Conservation (phyloP, 2,329 filamentous ascomycete species). For the Aureobasidium lini region DNA sequence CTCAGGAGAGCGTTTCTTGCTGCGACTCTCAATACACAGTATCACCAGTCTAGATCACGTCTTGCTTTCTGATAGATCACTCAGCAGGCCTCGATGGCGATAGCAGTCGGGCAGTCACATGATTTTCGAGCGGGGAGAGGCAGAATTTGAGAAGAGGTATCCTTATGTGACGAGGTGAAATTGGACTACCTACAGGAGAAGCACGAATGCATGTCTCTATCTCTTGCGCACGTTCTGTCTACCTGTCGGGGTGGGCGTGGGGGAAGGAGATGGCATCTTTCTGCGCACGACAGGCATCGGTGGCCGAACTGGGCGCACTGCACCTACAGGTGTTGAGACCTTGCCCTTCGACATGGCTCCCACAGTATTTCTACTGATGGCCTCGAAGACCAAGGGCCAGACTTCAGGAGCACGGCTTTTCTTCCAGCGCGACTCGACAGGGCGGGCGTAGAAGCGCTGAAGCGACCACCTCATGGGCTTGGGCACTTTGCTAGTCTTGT, state of each 20-base stretch:
- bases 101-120: too few relatives aligned
- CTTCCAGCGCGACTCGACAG: not conserved
- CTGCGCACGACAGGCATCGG: not conserved
- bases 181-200: not conserved
- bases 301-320: not conserved
- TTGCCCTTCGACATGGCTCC: not conserved
- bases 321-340: not conserved
- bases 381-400: slow-evolving; percentile 6
- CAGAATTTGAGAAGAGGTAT: not conserved
- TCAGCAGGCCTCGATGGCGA: too few relatives aligned
- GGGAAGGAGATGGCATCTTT: not conserved
- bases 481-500: slow-evolving; percentile 25
- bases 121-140: too few relatives aligned
- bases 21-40: too few relatives aligned
- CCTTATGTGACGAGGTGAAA: not conserved
- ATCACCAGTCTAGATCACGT: too few relatives aligned
- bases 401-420: slow-evolving; percentile 9
- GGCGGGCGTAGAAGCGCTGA: slow-evolving; percentile 1
- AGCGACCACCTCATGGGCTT: not conserved
- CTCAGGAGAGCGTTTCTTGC: too few relatives aligned
- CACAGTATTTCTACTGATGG: not conserved
- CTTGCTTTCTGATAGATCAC: too few relatives aligned
- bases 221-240: not conserved
- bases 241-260: not conserved
- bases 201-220: not conserved